Percentiles rank a stretch among this genome's conserved stretches.
Conservation (phyloP, 495 filamentous ascomycete genomes). For the Hyphodiscus hymeniophilus region DNA sequence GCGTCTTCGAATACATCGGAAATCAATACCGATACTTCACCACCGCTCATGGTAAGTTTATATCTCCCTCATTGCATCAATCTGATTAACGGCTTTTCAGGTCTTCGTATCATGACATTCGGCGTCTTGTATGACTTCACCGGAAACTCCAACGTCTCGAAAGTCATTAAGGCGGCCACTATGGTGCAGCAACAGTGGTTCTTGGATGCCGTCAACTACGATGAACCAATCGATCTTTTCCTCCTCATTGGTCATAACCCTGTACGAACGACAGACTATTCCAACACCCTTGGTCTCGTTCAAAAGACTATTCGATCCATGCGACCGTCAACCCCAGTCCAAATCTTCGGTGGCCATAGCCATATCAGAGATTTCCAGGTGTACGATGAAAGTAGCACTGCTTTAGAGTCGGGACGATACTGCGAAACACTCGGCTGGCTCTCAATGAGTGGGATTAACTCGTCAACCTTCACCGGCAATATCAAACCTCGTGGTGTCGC, state of each 20-base stretch:
- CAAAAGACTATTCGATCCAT: slow-evolving; percentile 57
- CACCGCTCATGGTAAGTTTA: slow-evolving; percentile 46
- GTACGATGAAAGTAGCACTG: slow-evolving; percentile 63
- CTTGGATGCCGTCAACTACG: slow-evolving; percentile 69
- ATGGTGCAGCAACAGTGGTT: slow-evolving; percentile 84
- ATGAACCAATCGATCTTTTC: slow-evolving; percentile 81
- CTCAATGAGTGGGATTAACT: slow-evolving; percentile 60
- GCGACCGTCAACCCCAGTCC: slow-evolving; percentile 63
- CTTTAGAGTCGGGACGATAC: slow-evolving; percentile 61
- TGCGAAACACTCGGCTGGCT: slow-evolving; percentile 85
- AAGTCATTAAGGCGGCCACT: slow-evolving; percentile 66
- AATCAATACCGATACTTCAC: slow-evolving; percentile 81
- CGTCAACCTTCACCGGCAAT: slow-evolving; percentile 11
- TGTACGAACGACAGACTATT: slow-evolving; percentile 45
- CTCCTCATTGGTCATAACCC: slow-evolving; percentile 78
- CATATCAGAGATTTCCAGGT: slow-evolving; percentile 70
- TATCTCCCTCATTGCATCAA: too few species aligned
- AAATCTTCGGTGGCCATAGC: slow-evolving; percentile 75
- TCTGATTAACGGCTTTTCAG: too few species aligned
- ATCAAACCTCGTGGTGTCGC: slow-evolving; percentile 7
- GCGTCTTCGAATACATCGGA: slow-evolving; percentile 64
- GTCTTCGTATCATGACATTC: slow-evolving; percentile 73
- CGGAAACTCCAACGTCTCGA: slow-evolving; percentile 77
- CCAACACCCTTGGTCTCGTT: slow-evolving; percentile 44
- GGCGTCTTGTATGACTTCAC: slow-evolving; percentile 91